Base-by-base conservation (phyloP, 2,329 filamentous ascomycete genomes). In the Cercospora brassicicola region DNA sequence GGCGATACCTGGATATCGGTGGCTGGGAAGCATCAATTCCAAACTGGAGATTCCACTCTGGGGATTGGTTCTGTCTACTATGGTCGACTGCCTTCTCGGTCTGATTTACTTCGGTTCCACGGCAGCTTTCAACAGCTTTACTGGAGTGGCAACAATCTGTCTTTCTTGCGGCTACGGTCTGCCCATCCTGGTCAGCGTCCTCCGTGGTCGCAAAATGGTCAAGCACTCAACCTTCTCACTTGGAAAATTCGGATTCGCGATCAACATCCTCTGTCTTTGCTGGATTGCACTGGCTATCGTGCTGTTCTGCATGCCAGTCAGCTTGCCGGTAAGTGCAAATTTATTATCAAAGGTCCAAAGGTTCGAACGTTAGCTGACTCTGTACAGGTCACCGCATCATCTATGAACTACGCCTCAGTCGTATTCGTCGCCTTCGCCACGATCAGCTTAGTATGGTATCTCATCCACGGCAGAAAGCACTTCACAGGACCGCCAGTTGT, bases 61-160 rank as follows among this genome's bases (percentile, higher is more conserved):
- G 82, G 90, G 89, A 0, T 83, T 94, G 6, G 81, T 88, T 2
- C 83, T 94, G 2, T 92, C 90, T 0, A 89, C 90, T 0, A 76
- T 84, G 0, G 87, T 94, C 53, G 88, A 91, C 77, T 90, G 88
- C 72, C 80, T 93, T 10, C 84, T 94, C 0, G 91, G 91, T 0
- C 84, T 91, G 71, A 93, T 94, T 78, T 94, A 92, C 81, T 92
- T 94, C 71, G 91, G 91, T 9, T 91, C 89, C 1, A 86, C 87
- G 0, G 90, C 90, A 0, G 91, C 91, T 0, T 94, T 94, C 82
- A 91, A 90, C 82, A 89, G 88, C 9, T 93, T 94, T 79, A 93
- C 91, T 0, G 90, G 91, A 30, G 90, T 93, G 0, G 91, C 91
- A 1, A 93, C 91, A 4, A 93, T 94, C 76, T 93, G 90, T 71